Percentiles rank a stretch among this genome's conserved stretches.
Evolutionary conservation across 1,284 basidiomycete genomes (phyloP).

Genomic region (Psilocybe mexicana): DNA sequence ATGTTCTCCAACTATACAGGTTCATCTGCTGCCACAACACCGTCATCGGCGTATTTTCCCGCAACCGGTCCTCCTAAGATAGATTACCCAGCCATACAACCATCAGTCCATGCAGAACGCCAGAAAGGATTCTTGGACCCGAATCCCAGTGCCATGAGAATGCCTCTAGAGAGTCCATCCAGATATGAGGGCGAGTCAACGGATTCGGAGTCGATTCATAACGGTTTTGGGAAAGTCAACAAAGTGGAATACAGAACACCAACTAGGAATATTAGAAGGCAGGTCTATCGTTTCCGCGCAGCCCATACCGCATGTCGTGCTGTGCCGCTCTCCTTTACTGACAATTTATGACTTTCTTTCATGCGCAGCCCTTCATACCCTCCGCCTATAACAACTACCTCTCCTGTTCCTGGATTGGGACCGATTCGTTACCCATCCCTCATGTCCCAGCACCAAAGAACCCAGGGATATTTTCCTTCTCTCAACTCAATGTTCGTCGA

Average conservation of each 20-base stretch:
- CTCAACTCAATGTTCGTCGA: slow-evolving; percentile 42
- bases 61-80: slow-evolving; percentile 14
- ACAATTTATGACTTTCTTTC: neutral
- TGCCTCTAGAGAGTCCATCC: slow-evolving; percentile 42
- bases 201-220: slow-evolving; percentile 40
- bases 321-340: neutral
- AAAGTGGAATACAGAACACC: slow-evolving; percentile 18
- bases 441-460: slow-evolving; percentile 70
- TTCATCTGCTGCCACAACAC: slow-evolving; percentile 23
- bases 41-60: slow-evolving; percentile 13
- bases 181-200: slow-evolving; percentile 45
- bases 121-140: slow-evolving; percentile 15
- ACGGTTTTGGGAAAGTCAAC: neutral
- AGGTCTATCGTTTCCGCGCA: slow-evolving; percentile 11
- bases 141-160: slow-evolving; percentile 26
- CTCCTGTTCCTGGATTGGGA: slow-evolving; percentile 49
- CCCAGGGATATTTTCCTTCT: slow-evolving; percentile 61
- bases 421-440: slow-evolving; percentile 57
- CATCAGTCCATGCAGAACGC: slow-evolving; percentile 24
- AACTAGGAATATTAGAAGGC: slow-evolving; percentile 28
- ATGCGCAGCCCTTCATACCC: slow-evolving; percentile 30
- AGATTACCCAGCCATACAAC: slow-evolving; percentile 28
- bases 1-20: slow-evolving; percentile 17
- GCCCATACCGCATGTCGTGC: neutral
- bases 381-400: slow-evolving; percentile 60